Evolutionary conservation across 805 yeast species (phyloP).

Genomic region (Wickerhamomyces alni): DNA sequence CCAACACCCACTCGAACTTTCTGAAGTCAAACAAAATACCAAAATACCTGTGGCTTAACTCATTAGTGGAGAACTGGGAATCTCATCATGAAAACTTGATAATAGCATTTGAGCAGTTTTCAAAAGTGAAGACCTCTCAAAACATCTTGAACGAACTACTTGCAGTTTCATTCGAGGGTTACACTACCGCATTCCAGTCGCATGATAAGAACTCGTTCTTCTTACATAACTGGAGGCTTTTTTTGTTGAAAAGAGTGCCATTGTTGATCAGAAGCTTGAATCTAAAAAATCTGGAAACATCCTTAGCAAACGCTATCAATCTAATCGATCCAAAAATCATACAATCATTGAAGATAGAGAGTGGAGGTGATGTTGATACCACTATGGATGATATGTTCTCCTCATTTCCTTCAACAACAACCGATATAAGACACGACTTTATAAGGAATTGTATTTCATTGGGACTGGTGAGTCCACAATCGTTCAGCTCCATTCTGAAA

Average conservation of each 20-base stretch:
- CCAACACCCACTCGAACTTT: conserved; percentile 9
- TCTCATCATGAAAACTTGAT: conserved; percentile 25
- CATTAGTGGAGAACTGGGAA: conserved; percentile 30
- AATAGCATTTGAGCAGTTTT: conserved; percentile 26
- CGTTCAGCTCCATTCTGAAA: conserved; percentile 29
- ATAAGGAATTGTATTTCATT: conserved; percentile 38
- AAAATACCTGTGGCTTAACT: conserved; percentile 31
- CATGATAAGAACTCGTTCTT: conserved; percentile 28
- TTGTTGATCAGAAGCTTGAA: conserved; percentile 31
- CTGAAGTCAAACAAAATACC: conserved; percentile 19
- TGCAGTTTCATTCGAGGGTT: conserved; percentile 38
- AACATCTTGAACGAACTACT: conserved; percentile 33
- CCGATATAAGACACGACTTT: conserved; percentile 47
- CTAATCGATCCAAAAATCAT: conserved; percentile 31
- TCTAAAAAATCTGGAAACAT: conserved; percentile 22
- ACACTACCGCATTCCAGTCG: conserved; percentile 30
- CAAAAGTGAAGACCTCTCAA: conserved; percentile 24
- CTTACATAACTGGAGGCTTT: conserved; percentile 38
- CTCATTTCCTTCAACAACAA: conserved; percentile 40
- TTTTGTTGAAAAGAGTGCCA: conserved; percentile 42
- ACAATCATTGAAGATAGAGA: conserved; percentile 18
- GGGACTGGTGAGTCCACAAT: conserved; percentile 28
- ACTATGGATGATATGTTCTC: conserved; percentile 43
- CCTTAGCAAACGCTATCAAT: conserved; percentile 23
- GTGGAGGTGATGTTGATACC: conserved; percentile 15